These are phyloP conservation scores for Umbelopsis ramanniana DNA, from an alignment of 192 early-diverging fungal species.

Conservation along the genomic window DNA sequence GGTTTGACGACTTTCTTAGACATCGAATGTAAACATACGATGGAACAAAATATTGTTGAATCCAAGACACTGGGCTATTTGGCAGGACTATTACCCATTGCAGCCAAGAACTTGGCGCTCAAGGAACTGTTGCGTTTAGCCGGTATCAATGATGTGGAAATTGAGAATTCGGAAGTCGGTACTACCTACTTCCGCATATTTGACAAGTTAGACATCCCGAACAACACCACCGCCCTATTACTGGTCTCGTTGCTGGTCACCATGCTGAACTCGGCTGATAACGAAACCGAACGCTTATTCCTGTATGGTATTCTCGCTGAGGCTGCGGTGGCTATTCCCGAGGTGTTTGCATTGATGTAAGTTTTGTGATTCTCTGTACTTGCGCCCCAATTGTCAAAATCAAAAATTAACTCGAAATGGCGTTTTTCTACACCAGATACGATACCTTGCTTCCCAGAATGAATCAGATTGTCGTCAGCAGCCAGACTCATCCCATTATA, in stretches of 20 bases:
- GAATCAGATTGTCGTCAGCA: slow-evolving; percentile 69
- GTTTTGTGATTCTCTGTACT: slow-evolving; percentile 30
- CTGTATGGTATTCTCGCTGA: slow-evolving; percentile 81
- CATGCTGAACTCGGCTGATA: slow-evolving; percentile 74
- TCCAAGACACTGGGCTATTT: slow-evolving; percentile 74
- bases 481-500: slow-evolving; percentile 65
- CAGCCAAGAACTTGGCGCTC: slow-evolving; percentile 74
- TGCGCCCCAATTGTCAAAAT: not conserved
- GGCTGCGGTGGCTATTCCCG: slow-evolving; percentile 70
- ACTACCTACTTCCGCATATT: slow-evolving; percentile 67
- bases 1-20: slow-evolving; percentile 77
- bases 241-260: slow-evolving; percentile 69
- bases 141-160: slow-evolving; percentile 53
- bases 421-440: slow-evolving; percentile 51
- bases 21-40: slow-evolving; percentile 63
- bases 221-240: slow-evolving; percentile 66
- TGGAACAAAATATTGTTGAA: slow-evolving; percentile 43
- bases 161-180: slow-evolving; percentile 24
- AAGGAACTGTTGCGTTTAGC: slow-evolving; percentile 56
- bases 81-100: slow-evolving; percentile 79
- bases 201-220: slow-evolving; percentile 66
- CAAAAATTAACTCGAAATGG: not conserved
- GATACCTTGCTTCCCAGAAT: slow-evolving; percentile 75
- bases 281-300: slow-evolving; percentile 72
- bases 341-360: slow-evolving; percentile 77